phyloP scores from a whole-genome alignment of 805 yeast genomes.

The Pichia gijzeniarum region DNA sequence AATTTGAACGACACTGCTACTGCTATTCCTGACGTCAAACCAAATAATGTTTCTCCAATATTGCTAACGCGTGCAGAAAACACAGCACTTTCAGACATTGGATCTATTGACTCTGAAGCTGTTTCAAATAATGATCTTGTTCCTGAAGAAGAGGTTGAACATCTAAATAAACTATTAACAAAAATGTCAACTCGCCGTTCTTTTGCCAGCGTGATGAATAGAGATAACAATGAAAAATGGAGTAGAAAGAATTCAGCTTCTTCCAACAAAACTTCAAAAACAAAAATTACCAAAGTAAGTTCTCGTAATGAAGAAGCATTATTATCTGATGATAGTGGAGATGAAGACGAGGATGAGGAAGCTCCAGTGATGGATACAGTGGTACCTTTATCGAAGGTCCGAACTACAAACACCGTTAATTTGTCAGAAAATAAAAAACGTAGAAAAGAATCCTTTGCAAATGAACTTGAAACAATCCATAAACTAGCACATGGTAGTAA shows the following conservation, averaged over 20 bases:
- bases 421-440: constrained; percentile 17
- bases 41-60: too few relatives aligned
- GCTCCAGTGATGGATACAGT: constrained; percentile 33
- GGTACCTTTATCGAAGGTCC: constrained; percentile 29
- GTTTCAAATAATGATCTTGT: constrained; percentile 6
- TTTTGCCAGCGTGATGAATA: neutral
- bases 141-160: constrained; percentile 19
- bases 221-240: neutral
- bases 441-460: constrained; percentile 14
- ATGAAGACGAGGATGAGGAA: constrained; percentile 24
- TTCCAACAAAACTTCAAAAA: neutral
- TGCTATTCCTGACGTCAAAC: neutral
- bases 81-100: neutral
- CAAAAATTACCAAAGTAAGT: neutral
- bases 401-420: constrained; percentile 18
- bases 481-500: constrained; percentile 16
- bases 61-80: neutral
- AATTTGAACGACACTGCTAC: neutral
- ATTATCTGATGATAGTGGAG: neutral
- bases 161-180: constrained; percentile 31
- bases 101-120: constrained; percentile 5
- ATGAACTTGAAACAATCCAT: constrained; percentile 19
- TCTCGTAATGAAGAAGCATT: neutral
- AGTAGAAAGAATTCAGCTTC: neutral
- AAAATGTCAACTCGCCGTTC: constrained; percentile 28